A percentile compares a stretch with the other conserved stretches of the same genome.
These are phyloP conservation scores for Candida schatavii DNA, from an alignment of 805 yeast species.

Conservation along the genomic window DNA sequence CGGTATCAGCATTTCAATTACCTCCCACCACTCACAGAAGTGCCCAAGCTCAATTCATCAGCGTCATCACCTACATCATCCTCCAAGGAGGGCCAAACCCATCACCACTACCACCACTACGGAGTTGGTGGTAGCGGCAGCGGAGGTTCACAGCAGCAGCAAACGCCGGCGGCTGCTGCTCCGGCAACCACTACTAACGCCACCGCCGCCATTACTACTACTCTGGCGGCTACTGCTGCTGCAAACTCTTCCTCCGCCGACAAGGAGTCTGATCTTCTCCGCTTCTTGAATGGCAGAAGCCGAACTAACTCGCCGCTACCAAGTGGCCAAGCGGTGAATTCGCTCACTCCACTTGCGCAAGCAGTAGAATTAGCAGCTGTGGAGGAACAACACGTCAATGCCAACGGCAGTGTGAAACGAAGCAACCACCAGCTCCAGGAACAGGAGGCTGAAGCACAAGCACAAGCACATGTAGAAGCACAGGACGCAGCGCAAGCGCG, in stretches of 20 bases:
- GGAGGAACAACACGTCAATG: neutral
- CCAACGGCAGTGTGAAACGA: slow-evolving; percentile 7
- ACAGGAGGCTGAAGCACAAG: neutral
- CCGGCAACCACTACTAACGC: slow-evolving; percentile 2
- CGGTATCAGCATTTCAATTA: slow-evolving; percentile 73
- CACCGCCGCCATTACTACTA: slow-evolving; percentile 6
- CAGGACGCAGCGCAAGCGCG: slow-evolving; percentile 9
- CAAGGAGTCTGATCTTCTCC: slow-evolving; percentile 43
- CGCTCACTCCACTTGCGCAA: slow-evolving; percentile 37
- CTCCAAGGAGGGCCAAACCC: slow-evolving; percentile 24
- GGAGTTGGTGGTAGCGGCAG: slow-evolving; percentile 6
- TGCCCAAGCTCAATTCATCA: slow-evolving; percentile 66
- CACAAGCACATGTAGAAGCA: slow-evolving; percentile 1
- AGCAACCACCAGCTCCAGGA: neutral
- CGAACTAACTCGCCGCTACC: slow-evolving; percentile 5
- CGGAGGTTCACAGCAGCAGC: too few species aligned
- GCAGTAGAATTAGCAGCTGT: slow-evolving; percentile 38
- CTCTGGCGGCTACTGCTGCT: neutral
- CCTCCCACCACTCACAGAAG: slow-evolving; percentile 66
- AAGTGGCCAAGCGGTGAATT: slow-evolving; percentile 3
- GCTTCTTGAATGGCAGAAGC: slow-evolving; percentile 37
- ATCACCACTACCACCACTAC: slow-evolving; percentile 29
- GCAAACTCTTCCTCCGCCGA: neutral
- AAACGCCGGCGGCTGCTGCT: neutral
- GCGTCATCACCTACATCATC: slow-evolving; percentile 38